A percentile compares a stretch with the other conserved stretches of the same genome.
phyloP scores from a whole-genome alignment of 1,139 yeast genomes.

The Geotrichum reessii region DNA sequence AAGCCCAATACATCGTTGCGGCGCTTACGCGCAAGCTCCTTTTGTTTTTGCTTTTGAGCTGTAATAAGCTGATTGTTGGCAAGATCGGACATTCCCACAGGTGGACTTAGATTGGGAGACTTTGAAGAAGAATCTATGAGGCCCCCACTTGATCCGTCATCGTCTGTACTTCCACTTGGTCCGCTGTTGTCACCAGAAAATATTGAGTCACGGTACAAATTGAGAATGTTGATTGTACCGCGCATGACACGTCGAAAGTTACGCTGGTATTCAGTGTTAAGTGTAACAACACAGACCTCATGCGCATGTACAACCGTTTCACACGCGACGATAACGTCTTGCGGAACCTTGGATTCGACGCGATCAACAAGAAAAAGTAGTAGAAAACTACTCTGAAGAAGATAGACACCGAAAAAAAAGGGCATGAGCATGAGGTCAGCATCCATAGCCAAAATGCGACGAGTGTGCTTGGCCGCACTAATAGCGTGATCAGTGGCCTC shows the following conservation, averaged over 20 bases:
- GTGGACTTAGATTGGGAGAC: background rate
- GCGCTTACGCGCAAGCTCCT: slow-evolving; percentile 16
- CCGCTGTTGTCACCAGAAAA: slow-evolving; percentile 19
- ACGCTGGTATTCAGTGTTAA: slow-evolving; percentile 34
- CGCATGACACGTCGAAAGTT: slow-evolving; percentile 33
- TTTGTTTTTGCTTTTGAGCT: background rate
- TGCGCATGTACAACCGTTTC: slow-evolving; percentile 35
- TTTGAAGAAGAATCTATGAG: background rate
- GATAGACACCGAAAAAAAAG: slow-evolving; percentile 33
- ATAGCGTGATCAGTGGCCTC: slow-evolving; percentile 28
- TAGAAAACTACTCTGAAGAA: slow-evolving; percentile 29
- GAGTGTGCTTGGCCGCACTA: slow-evolving; percentile 27
- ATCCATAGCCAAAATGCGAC: slow-evolving; percentile 27
- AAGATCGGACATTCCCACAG: slow-evolving; percentile 8
- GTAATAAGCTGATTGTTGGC: slow-evolving; percentile 13
- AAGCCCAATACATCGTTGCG: slow-evolving; percentile 30
- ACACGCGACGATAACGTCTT: slow-evolving; percentile 33
- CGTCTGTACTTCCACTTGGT: background rate
- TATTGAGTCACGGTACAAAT: slow-evolving; percentile 24
- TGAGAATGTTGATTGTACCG: slow-evolving; percentile 31
- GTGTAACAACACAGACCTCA: slow-evolving; percentile 34
- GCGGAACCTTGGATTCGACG: slow-evolving; percentile 31
- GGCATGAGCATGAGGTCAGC: slow-evolving; percentile 34
- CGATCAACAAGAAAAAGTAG: slow-evolving; percentile 30
- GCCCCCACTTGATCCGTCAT: background rate